phyloP scores from a whole-genome alignment of 768 basidiomycete genomes.

The Leccinum rimulosum region DNA sequence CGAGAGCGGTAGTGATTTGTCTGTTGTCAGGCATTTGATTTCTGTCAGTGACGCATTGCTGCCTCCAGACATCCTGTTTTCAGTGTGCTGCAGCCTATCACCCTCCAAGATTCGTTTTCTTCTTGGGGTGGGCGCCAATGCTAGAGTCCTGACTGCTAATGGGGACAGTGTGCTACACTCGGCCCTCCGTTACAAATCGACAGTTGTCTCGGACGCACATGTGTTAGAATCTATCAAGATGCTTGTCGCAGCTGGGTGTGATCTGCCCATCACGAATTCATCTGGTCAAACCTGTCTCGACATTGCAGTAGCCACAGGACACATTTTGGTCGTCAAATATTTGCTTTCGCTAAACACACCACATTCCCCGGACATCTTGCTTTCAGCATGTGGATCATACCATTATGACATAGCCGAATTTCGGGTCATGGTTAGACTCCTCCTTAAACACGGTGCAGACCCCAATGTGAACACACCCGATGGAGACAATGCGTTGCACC shows the following conservation, averaged over 20 bases:
- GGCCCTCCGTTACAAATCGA: fast-evolving
- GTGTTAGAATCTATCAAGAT: background rate
- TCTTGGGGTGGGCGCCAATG: background rate
- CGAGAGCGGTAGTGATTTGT: fast-evolving
- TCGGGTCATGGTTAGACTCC: background rate
- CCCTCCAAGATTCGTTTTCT: background rate
- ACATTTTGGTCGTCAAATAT: background rate
- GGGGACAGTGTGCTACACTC: background rate
- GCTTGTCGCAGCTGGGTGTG: background rate
- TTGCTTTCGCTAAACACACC: background rate
- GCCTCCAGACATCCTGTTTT: background rate
- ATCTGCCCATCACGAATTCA: background rate
- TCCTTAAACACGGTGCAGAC: background rate
- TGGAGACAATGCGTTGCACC: background rate
- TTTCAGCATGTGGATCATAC: background rate
- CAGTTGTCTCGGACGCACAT: background rate
- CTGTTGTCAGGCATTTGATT: background rate
- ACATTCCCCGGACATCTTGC: background rate
- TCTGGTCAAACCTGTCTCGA: background rate
- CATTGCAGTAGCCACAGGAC: background rate
- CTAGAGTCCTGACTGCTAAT: background rate
- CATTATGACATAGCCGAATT: fast-evolving
- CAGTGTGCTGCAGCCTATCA: no score
- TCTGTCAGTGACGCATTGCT: background rate
- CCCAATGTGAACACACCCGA: background rate